Evolutionary conservation across 805 yeast genomes (phyloP).

Genomic region (Teunomyces barrocoloradensis): DNA sequence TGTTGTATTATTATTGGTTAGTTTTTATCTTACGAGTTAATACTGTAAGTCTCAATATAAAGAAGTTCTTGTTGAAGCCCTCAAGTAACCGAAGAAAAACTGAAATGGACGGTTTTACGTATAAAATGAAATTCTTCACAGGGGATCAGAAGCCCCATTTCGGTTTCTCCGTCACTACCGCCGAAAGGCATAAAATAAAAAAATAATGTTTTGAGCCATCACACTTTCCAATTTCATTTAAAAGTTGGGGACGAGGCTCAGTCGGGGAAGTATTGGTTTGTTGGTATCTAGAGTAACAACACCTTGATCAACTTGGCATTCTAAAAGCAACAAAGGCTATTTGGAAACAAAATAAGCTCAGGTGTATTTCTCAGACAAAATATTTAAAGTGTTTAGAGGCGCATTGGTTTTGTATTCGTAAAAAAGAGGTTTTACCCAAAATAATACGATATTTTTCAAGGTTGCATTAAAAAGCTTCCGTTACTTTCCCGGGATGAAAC

Average conservation of each 20-base stretch:
- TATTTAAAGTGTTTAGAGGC: not conserved
- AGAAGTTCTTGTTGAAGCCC: too few relatives aligned
- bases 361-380: not conserved
- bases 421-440: not conserved
- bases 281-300: not conserved
- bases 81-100: not conserved
- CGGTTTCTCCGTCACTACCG: not conserved
- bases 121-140: not conserved
- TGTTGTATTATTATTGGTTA: constrained; percentile 2
- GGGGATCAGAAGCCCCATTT: not conserved
- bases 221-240: not conserved
- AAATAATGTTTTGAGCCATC: not conserved
- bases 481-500: constrained; percentile 1
- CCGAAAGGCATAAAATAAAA: not conserved
- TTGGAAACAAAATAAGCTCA: not conserved
- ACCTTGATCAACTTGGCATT: not conserved
- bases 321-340: not conserved
- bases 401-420: not conserved
- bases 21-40: constrained; percentile 1
- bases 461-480: not conserved
- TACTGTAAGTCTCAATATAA: not conserved
- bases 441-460: not conserved
- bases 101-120: not conserved
- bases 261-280: not conserved
- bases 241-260: not conserved